Evolutionary conservation across 495 filamentous ascomycete species (phyloP).

Genomic region (Aeminium ludgeri): DNA sequence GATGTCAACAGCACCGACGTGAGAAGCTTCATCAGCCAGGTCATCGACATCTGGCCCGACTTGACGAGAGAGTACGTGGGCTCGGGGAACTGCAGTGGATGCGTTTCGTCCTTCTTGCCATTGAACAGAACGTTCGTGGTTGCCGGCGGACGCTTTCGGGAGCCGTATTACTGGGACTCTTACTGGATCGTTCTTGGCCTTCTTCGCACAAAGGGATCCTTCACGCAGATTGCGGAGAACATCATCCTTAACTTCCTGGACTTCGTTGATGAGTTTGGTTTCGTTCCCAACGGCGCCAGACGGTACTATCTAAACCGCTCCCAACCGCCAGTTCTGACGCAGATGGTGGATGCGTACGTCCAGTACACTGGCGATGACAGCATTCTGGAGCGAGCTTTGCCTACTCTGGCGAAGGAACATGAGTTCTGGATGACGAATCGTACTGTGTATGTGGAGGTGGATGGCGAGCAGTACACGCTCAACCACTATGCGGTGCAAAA

Average conservation of each 20-base stretch:
- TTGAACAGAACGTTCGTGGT: slow-evolving; percentile 20
- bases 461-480: not conserved
- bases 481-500: slow-evolving; percentile 17
- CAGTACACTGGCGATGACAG: slow-evolving; percentile 16
- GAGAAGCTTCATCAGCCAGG: slow-evolving; percentile 14
- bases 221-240: slow-evolving; percentile 18
- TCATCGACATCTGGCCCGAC: slow-evolving; percentile 22
- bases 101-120: slow-evolving; percentile 17
- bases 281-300: slow-evolving; percentile 19
- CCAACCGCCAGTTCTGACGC: slow-evolving; percentile 18
- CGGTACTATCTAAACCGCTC: slow-evolving; percentile 18
- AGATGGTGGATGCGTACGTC: slow-evolving; percentile 19
- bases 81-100: slow-evolving; percentile 15
- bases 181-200: slow-evolving; percentile 20
- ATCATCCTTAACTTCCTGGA: slow-evolving; percentile 22
- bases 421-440: slow-evolving; percentile 17
- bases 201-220: slow-evolving; percentile 17
- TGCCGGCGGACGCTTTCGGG: slow-evolving; percentile 20
- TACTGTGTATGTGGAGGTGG: slow-evolving; percentile 9
- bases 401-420: slow-evolving; percentile 16
- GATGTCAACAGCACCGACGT: slow-evolving; percentile 15
- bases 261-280: slow-evolving; percentile 18
- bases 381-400: slow-evolving; percentile 17
- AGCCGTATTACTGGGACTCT: slow-evolving; percentile 22
- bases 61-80: slow-evolving; percentile 18